Evolutionary conservation across 164 flowering plant genomes (phyloP), one percentile per base, ranked within the genome.

Genomic region (Warburgia ugandensis): DNA sequence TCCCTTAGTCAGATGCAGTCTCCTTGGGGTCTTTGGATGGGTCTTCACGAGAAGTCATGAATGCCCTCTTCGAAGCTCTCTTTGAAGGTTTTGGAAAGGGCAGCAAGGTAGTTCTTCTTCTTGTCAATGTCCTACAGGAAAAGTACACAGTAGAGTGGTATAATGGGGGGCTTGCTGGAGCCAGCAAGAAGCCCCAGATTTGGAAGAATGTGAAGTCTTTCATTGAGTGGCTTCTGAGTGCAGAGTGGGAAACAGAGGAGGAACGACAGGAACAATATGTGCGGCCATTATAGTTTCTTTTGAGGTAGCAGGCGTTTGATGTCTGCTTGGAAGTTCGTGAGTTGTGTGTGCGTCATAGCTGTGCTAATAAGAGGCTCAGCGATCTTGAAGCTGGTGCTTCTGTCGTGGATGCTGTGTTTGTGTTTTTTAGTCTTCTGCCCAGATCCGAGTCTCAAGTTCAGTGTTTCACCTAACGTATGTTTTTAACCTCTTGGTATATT

Each of bases 161-260:
- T 29, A 30, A 70, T 22, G 52, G 65, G 45, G 89, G 89, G 1
- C 11, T 68, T 38, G 33, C 29, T 0, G 81, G 86, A 13, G 56
- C 30, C 2, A 74, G 56, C 51, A 76, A 75, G 49, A 42, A 44
- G 14, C 60, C 76, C 3, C 59, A 51, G 36, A 54, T 84, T 4
- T 81, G 85, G 88, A 84, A 79, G 75, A 76, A 74, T 43, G 68
- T 60, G 6, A 69, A 73, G 60, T 83, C 92, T 0, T 79, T 84
- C 52, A 62, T 81, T 12, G 84, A 76, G 42, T 84, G 92, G 92
- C 79, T 84, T 11, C 80, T 75, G 77, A 81, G 62, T 58, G 94
- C 94, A 0, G 88, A 84, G 54, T 81, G 88, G 1, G 94, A 81
- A 32, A 45, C 86, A 0, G 94, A 84, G 12, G 80, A 71, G 23